A percentile compares a stretch with the other conserved stretches of the same genome.
Evolutionary conservation across 2,329 filamentous ascomycete species (phyloP).

Genomic region (Nakataea oryzae): DNA sequence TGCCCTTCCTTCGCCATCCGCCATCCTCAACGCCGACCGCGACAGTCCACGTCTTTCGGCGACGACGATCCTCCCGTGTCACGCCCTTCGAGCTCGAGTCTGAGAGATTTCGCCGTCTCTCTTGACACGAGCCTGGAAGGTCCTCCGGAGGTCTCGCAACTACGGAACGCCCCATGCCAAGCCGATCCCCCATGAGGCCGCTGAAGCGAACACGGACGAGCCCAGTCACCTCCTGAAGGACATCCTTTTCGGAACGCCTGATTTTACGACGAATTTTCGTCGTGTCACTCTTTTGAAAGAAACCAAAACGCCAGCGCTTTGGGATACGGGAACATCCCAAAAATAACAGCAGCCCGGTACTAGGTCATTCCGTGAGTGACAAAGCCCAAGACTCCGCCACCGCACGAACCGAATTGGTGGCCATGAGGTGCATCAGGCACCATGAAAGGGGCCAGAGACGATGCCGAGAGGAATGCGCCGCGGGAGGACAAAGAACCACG

Average conservation of each 20-base stretch:
- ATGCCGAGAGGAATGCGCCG: not conserved
- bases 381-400: not conserved
- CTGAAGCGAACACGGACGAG: constrained; percentile 8
- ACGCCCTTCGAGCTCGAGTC: constrained; percentile 13
- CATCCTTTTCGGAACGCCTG: constrained; percentile 8
- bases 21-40: constrained; percentile 1
- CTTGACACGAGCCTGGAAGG: constrained; percentile 8
- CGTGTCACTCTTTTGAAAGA: constrained; percentile 33
- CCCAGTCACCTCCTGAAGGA: constrained; percentile 12
- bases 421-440: not conserved
- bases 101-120: constrained; percentile 7
- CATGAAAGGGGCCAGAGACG: not conserved
- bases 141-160: constrained; percentile 16
- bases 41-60: constrained; percentile 13
- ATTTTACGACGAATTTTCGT: constrained; percentile 31
- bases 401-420: not conserved
- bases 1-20: not conserved
- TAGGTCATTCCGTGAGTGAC: not conserved
- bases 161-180: constrained; percentile 2
- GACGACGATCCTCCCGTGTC: constrained; percentile 11
- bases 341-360: not conserved
- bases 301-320: constrained; percentile 13
- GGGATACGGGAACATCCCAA: not conserved
- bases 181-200: constrained; percentile 4
- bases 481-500: not conserved